Conservation (phyloP, 1,139 yeast species). For the Sugiyamaella grinbergsii region DNA sequence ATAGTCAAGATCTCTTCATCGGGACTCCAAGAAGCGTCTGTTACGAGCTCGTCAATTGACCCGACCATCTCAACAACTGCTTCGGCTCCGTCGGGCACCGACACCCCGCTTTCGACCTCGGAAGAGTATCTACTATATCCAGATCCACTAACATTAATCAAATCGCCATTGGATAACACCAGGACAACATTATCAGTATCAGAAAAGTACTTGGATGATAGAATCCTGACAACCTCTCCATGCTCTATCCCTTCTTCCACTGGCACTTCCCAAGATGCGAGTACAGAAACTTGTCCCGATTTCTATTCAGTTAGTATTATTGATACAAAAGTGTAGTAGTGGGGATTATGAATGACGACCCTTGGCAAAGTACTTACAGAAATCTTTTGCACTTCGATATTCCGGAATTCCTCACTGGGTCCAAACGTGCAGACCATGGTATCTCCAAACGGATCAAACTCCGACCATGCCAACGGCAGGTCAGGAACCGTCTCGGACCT, state of each 20-base stretch:
- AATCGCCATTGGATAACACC: slow-evolving; percentile 49
- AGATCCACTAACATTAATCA: slow-evolving; percentile 61
- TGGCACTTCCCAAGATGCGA: slow-evolving; percentile 35
- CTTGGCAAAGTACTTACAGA: too few species aligned
- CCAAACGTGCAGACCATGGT: slow-evolving; percentile 69
- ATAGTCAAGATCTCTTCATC: slow-evolving; percentile 85
- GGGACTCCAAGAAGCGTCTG: slow-evolving; percentile 82
- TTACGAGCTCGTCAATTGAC: slow-evolving; percentile 73
- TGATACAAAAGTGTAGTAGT: too few species aligned
- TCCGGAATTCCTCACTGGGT: slow-evolving; percentile 55
- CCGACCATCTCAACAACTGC: slow-evolving; percentile 69
- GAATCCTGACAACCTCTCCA: slow-evolving; percentile 35
- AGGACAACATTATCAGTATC: slow-evolving; percentile 37
- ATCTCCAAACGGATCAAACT: slow-evolving; percentile 77
- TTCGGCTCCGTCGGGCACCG: slow-evolving; percentile 30
- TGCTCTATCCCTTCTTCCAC: not conserved
- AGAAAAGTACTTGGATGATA: slow-evolving; percentile 36
- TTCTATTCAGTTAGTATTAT: slow-evolving; percentile 28
- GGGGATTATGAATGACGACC: too few species aligned
- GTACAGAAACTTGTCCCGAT: slow-evolving; percentile 30
- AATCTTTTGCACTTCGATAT: slow-evolving; percentile 57
- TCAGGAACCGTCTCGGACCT: slow-evolving; percentile 52
- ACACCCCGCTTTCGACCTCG: slow-evolving; percentile 49
- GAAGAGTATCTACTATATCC: not conserved
- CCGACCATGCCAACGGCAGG: slow-evolving; percentile 56